These are phyloP conservation scores for Torulaspora pretoriensis DNA, from an alignment of 1,139 yeast genomes.

Conservation along the genomic window DNA sequence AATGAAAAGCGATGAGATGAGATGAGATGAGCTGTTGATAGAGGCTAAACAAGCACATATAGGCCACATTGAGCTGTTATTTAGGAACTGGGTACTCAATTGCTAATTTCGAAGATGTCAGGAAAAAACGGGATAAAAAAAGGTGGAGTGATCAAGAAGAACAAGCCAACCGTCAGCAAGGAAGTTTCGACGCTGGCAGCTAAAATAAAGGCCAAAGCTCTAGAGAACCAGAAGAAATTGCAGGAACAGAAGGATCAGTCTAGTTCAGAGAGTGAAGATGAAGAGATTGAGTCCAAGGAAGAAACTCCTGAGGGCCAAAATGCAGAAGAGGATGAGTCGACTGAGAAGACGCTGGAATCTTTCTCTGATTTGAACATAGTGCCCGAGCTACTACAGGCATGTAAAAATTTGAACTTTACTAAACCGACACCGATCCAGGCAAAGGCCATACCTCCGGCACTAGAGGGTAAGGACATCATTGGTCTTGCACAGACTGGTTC, in stretches of 20 bases:
- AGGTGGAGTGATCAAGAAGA: slow-evolving; percentile 12
- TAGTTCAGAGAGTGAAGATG: slow-evolving; percentile 11
- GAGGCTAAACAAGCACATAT: neutral
- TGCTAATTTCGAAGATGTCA: neutral
- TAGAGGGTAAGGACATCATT: slow-evolving; percentile 77
- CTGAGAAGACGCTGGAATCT: slow-evolving; percentile 32
- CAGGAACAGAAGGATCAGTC: slow-evolving; percentile 14
- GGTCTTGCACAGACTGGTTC: slow-evolving; percentile 84
- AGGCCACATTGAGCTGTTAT: neutral
- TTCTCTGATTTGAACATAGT: slow-evolving; percentile 57
- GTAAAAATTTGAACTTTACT: slow-evolving; percentile 59
- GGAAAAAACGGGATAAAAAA: slow-evolving; percentile 1
- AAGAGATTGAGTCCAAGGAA: slow-evolving; percentile 3
- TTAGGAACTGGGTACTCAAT: neutral
- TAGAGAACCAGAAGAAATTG: slow-evolving; percentile 33
- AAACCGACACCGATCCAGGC: slow-evolving; percentile 89
- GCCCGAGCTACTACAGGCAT: slow-evolving; percentile 78
- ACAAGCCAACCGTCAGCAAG: slow-evolving; percentile 17
- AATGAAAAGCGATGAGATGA: slow-evolving; percentile 11
- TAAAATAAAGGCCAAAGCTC: slow-evolving; percentile 54
- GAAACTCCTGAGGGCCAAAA: slow-evolving; percentile 10
- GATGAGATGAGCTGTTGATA: slow-evolving; percentile 15
- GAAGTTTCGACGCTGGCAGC: slow-evolving; percentile 38
- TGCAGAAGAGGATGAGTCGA: slow-evolving; percentile 22
- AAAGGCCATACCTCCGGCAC: slow-evolving; percentile 86